Conservation (phyloP, 768 basidiomycete species). For the Sarcomyxa edulis region DNA sequence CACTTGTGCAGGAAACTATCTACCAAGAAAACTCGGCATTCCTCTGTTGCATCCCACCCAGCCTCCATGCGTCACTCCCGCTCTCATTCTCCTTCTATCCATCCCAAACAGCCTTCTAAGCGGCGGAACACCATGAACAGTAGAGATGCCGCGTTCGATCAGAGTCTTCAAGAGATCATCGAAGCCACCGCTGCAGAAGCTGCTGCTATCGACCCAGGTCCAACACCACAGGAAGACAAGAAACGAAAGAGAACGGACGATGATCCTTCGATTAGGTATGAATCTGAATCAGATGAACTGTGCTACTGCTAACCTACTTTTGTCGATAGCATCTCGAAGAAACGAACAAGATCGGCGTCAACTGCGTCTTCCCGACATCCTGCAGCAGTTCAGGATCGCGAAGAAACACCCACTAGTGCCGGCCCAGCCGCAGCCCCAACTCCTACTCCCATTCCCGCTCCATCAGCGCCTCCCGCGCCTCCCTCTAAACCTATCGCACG, state of each 20-base stretch:
- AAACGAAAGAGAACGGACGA: conserved; percentile 78
- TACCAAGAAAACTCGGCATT: conserved; percentile 58
- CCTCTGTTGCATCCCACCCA: conserved; percentile 56
- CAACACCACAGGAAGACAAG: conserved; percentile 41
- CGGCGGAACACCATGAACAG: conserved; percentile 97
- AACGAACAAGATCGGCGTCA: conserved; percentile 75
- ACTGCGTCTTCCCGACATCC: conserved; percentile 56
- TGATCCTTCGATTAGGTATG: conserved; percentile 34
- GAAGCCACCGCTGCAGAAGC: conserved; percentile 73
- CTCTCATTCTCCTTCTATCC: conserved; percentile 64
- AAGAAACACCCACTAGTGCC: conserved; percentile 34
- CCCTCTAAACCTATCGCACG: conserved; percentile 20
- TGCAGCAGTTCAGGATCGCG: conserved; percentile 30
- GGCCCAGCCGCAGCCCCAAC: conserved; percentile 19
- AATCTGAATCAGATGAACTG: no score
- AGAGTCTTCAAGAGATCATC: conserved; percentile 74
- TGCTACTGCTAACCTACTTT: no score
- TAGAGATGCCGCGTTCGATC: conserved; percentile 89
- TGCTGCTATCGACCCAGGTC: conserved; percentile 44
- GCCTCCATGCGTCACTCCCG: conserved; percentile 61
- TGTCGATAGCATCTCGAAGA: conserved; percentile 44
- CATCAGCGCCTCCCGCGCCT: no score
- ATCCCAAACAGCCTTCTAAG: conserved; percentile 66
- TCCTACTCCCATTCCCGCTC: conserved; percentile 26
- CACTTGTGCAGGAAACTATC: conserved; percentile 47